Evolutionary conservation across 139 green algal genomes (phyloP).

Genomic region (Closterium sp.): DNA sequence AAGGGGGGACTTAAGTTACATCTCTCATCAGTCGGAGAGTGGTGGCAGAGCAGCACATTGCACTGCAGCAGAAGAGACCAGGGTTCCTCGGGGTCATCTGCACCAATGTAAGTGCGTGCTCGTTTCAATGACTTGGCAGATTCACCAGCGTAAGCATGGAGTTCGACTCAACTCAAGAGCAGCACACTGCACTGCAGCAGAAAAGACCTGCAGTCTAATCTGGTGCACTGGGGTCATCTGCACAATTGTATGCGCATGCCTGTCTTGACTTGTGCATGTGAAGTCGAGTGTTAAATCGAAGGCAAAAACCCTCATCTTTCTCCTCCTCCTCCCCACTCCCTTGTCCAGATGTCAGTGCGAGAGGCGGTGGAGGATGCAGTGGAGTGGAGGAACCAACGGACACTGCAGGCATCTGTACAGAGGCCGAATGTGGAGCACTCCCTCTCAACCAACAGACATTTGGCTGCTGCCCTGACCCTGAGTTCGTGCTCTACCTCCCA

Average conservation of each 20-base stretch:
- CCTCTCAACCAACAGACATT: too few species aligned
- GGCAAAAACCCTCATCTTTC: too few species aligned
- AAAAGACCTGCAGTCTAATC: conserved; percentile 52
- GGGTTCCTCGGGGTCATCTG: conserved; percentile 70
- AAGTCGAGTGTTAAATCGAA: too few species aligned
- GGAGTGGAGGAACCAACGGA: not conserved
- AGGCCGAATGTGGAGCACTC: too few species aligned
- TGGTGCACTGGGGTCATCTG: conserved; percentile 69
- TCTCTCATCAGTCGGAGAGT: conserved; percentile 65
- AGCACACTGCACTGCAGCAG: conserved; percentile 77
- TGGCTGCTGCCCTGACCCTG: not conserved
- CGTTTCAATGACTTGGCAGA: too few species aligned
- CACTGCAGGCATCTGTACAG: too few species aligned
- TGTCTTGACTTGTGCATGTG: too few species aligned
- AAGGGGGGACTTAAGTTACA: not conserved
- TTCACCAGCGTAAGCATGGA: too few species aligned
- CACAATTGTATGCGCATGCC: not conserved
- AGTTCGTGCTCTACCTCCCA: not conserved
- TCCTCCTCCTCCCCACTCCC: too few species aligned
- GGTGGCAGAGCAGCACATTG: conserved; percentile 90
- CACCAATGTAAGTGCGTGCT: conserved; percentile 23
- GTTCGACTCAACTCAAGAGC: too few species aligned
- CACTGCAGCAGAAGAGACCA: conserved; percentile 56
- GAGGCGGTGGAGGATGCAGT: not conserved
- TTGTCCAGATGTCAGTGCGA: too few species aligned